phyloP scores from a whole-genome alignment of 371 early-diverging fungal genomes.

The Smittium culicis region DNA sequence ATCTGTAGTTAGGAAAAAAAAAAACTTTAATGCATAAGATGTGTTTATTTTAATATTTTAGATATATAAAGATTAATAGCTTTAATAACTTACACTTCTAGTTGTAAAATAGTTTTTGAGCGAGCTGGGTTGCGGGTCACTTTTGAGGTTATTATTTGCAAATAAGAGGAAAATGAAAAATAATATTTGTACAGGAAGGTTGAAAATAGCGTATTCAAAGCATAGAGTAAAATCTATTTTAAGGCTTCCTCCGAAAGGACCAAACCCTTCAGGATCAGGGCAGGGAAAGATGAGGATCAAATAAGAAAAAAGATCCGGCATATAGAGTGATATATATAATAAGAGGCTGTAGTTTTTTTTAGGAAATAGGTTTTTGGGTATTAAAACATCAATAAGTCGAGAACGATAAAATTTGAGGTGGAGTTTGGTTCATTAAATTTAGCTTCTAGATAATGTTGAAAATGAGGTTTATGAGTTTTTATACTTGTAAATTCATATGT shows the following conservation, averaged over 20 bases:
- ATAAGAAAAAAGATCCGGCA: too few species aligned
- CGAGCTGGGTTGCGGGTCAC: not conserved
- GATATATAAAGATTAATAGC: not conserved
- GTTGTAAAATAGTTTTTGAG: not conserved
- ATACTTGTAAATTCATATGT: too few species aligned
- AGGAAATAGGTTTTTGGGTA: too few species aligned
- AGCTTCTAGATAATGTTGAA: too few species aligned
- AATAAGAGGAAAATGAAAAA: conserved; percentile 5
- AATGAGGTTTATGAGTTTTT: too few species aligned
- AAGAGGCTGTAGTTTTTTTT: too few species aligned
- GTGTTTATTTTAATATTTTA: not conserved
- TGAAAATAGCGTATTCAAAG: conserved; percentile 14
- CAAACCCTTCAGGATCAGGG: conserved; percentile 21
- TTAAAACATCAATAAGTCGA: too few species aligned
- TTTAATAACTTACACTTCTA: not conserved
- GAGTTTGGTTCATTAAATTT: too few species aligned
- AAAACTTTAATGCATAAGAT: not conserved
- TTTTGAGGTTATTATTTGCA: not conserved
- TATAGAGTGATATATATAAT: too few species aligned
- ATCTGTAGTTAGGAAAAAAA: not conserved
- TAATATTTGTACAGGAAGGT: conserved; percentile 4
- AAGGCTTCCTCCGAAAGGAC: conserved; percentile 21
- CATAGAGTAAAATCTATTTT: conserved; percentile 22
- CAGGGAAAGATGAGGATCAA: too few species aligned
- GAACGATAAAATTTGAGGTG: too few species aligned